Evolutionary conservation across 129 eudicot genomes (phyloP).

Genomic region (Silybum marianum): DNA sequence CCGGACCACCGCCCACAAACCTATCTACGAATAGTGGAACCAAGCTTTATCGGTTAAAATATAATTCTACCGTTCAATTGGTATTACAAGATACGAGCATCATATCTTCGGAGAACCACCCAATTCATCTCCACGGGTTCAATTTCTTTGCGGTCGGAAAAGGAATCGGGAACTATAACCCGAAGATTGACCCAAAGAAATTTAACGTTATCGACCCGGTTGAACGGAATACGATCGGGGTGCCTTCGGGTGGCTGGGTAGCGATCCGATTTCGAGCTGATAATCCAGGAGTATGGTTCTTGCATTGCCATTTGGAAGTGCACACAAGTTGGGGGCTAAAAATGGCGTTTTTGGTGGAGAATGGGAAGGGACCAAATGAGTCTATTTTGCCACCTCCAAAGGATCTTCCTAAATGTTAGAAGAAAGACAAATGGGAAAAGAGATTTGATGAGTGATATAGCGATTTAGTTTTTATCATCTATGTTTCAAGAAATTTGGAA

Average conservation of each 20-base stretch:
- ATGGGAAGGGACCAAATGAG: constrained; percentile 72
- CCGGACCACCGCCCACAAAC: constrained; percentile 51
- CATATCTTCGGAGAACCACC: constrained; percentile 66
- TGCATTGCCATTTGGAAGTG: constrained; percentile 78
- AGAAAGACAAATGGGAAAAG: neutral
- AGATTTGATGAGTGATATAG: neutral
- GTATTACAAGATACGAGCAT: constrained; percentile 70
- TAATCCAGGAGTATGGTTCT: constrained; percentile 84
- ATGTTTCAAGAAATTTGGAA: neutral
- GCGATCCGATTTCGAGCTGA: constrained; percentile 72
- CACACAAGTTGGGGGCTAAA: constrained; percentile 69
- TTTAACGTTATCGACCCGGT: constrained; percentile 70
- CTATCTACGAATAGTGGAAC: constrained; percentile 58
- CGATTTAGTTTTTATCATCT: neutral
- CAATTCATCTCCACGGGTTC: constrained; percentile 73
- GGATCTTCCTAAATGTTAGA: constrained; percentile 65
- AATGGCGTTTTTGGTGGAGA: constrained; percentile 75
- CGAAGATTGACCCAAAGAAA: constrained; percentile 51
- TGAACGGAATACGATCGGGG: constrained; percentile 73
- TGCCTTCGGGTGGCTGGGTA: constrained; percentile 77
- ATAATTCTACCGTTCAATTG: constrained; percentile 57
- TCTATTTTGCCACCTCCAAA: constrained; percentile 66
- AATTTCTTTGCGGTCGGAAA: constrained; percentile 63
- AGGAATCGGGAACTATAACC: constrained; percentile 59
- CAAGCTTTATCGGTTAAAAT: constrained; percentile 54